A percentile compares a stretch with the other conserved stretches of the same genome.
phyloP scores from a whole-genome alignment of 495 filamentous ascomycete genomes.

The Penicillium longicatenatum region DNA sequence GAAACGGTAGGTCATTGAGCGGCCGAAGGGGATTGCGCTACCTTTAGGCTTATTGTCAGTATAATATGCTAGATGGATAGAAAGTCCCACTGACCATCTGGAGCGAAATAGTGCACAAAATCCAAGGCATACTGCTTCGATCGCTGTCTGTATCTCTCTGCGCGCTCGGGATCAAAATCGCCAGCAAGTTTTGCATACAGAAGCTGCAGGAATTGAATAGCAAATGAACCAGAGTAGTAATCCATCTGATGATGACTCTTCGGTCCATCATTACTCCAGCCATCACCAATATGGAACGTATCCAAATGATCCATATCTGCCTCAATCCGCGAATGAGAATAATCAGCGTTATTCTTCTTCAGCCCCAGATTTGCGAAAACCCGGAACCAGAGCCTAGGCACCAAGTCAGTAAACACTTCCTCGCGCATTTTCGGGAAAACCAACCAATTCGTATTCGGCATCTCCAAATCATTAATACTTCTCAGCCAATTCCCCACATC shows the following conservation, averaged over 20 bases:
- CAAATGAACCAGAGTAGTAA: constrained; percentile 66
- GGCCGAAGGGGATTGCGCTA: constrained; percentile 70
- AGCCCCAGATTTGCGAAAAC: constrained; percentile 81
- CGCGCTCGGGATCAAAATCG: constrained; percentile 64
- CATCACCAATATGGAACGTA: constrained; percentile 75
- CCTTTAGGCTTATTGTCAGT: constrained; percentile 13
- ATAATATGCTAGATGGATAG: background rate
- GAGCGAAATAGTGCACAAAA: constrained; percentile 74
- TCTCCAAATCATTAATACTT: constrained; percentile 73
- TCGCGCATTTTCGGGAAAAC: background rate
- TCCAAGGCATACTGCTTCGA: constrained; percentile 67
- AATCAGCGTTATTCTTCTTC: constrained; percentile 67
- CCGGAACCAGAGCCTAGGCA: constrained; percentile 66
- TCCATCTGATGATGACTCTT: constrained; percentile 78
- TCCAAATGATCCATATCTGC: constrained; percentile 75
- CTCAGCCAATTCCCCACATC: constrained; percentile 70
- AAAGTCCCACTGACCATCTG: constrained; percentile 47
- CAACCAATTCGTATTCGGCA: constrained; percentile 56
- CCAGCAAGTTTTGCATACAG: constrained; percentile 56
- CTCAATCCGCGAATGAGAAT: constrained; percentile 65
- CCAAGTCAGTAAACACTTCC: background rate
- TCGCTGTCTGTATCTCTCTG: constrained; percentile 68
- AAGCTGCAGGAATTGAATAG: constrained; percentile 10
- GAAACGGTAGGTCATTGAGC: constrained; percentile 76
- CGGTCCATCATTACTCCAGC: constrained; percentile 81